Evolutionary conservation across 192 early-diverging fungal species (phyloP), one percentile per base, ranked within the genome.

Genomic region (Obelidium mucronatum): DNA sequence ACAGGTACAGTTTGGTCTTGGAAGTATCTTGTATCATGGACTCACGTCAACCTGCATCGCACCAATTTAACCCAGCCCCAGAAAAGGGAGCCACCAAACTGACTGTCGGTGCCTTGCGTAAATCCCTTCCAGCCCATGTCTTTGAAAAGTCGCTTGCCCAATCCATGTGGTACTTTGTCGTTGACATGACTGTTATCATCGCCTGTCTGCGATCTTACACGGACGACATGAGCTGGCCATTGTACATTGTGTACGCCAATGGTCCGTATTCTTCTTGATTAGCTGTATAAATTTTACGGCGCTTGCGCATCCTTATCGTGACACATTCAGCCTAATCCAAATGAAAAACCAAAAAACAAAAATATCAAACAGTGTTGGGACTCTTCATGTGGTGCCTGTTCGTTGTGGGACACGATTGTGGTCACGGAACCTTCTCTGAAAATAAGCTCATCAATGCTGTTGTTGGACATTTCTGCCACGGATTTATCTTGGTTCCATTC

Each of bases 381-480:
- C 64, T 83, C 40, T 79, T 81, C 77, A 81, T 84, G 80, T 84
- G 83, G 83, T 73, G 74, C 42, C 37, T 82, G 36, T 84, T 84
- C 61, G 78, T 82, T 59, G 76, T 84, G 15, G 83, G 83, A 5
- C 83, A 84, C 73, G 83, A 85, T 61, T 78, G 77, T 59, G 83
- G 83, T 3, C 83, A 85, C 67, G 73, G 74, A 15, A 77, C 68
- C 54, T 85, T 80, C 76, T 81, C 79, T 4, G 56, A 80, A 56
- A 15, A 28, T 42, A 78, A 80, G 64, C 31, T 24, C 3, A n/a
- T 85, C 67, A 85, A 85, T 78, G 68, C 74, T 30, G 55, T 73
- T 39, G 54, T 85, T 24, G 83, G 83, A n/a, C 77, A 81, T 70
- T 24, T 85, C 17, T 74, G 79, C 40, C 83, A 85, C 72, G 81